Percentiles rank a stretch among this genome's conserved stretches.
Conservation (phyloP, 2,329 filamentous ascomycete species). For the Ophiosphaerella korrae region DNA sequence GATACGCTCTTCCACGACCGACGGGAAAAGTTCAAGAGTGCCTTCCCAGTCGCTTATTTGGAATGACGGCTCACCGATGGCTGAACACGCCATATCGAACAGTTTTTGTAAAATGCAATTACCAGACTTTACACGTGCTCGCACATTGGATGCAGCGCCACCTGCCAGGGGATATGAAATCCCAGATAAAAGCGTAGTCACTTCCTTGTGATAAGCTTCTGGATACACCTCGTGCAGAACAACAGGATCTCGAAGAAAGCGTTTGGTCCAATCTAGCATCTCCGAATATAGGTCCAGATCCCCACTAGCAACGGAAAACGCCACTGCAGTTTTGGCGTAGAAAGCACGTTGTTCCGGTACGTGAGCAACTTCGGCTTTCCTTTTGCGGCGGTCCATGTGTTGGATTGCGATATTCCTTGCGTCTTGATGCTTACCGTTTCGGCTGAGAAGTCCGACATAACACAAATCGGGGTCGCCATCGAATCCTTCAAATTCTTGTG, state of each 20-base stretch:
- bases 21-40: conserved; percentile 25
- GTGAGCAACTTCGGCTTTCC: conserved; percentile 20
- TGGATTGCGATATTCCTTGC: background rate
- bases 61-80: conserved; percentile 43
- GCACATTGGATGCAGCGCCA: conserved; percentile 8
- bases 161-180: conserved; percentile 4
- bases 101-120: conserved; percentile 37
- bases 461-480: conserved; percentile 17
- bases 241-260: conserved; percentile 45
- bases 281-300: conserved; percentile 37
- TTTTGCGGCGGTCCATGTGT: background rate
- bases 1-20: conserved; percentile 21
- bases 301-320: conserved; percentile 40
- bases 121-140: conserved; percentile 22
- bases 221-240: conserved; percentile 7
- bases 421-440: background rate
- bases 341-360: conserved; percentile 36
- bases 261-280: conserved; percentile 43
- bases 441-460: background rate
- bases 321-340: conserved; percentile 33
- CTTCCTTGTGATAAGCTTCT: background rate
- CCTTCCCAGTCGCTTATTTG: conserved; percentile 27
- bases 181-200: conserved; percentile 19
- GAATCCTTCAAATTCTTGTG: background rate
- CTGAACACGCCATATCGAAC: conserved; percentile 36